A percentile compares a stretch with the other conserved stretches of the same genome.
phyloP scores from a whole-genome alignment of 1,284 basidiomycete genomes.

The Tilletia horrida region DNA sequence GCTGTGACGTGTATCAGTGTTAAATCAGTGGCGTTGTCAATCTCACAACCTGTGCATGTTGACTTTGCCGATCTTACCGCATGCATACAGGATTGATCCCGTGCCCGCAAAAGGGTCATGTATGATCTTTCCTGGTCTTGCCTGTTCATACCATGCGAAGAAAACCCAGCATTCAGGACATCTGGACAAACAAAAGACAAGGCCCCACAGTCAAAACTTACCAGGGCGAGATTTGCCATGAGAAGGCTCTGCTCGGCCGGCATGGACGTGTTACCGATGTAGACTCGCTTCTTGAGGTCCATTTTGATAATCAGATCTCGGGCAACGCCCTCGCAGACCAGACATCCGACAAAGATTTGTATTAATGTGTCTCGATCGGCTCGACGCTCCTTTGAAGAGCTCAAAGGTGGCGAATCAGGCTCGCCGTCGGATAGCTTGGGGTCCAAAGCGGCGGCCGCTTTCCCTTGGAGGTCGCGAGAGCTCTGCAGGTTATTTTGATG shows the following conservation, averaged over 20 bases:
- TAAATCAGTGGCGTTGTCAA: no score
- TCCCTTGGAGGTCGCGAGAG: no score
- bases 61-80: no score
- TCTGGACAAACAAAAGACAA: not conserved
- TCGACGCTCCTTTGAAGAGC: constrained; percentile 6
- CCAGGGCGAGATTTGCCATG: constrained; percentile 93
- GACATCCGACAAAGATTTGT: constrained; percentile 43
- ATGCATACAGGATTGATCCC: constrained; percentile 83
- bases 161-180: constrained; percentile 3
- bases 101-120: constrained; percentile 98
- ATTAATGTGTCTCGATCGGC: constrained; percentile 23
- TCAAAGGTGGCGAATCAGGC: not conserved
- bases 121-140: constrained; percentile 78
- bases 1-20: constrained; percentile 57
- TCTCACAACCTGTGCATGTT: no score
- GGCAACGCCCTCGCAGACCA: constrained; percentile 31
- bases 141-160: constrained; percentile 58
- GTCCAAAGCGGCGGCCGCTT: no score
- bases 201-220: constrained; percentile 50
- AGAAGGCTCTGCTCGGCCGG: constrained; percentile 88
- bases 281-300: constrained; percentile 77
- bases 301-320: constrained; percentile 54
- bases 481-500: not conserved
- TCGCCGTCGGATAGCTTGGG: not conserved
- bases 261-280: constrained; percentile 97